These are phyloP conservation scores for Cladorrhinum sp. DNA, from an alignment of 2,329 filamentous ascomycete species.

Conservation along the genomic window DNA sequence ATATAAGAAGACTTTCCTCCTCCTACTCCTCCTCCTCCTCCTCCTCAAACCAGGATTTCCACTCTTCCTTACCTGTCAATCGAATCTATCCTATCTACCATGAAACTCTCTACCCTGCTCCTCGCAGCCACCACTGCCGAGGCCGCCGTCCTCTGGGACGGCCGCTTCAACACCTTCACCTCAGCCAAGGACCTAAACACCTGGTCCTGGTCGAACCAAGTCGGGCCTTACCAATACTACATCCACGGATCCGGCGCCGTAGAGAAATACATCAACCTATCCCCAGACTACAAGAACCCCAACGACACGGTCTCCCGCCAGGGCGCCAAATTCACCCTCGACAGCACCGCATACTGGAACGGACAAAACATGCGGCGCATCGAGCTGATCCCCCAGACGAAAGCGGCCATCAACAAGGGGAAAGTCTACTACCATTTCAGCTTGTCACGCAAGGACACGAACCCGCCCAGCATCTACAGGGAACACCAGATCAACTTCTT, in stretches of 20 bases:
- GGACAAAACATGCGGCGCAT: slow-evolving; percentile 68
- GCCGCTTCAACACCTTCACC: slow-evolving; percentile 60
- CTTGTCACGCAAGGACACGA: slow-evolving; percentile 55
- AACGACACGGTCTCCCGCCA: slow-evolving; percentile 58
- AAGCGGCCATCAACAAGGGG: slow-evolving; percentile 58
- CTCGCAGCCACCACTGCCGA: slow-evolving; percentile 18
- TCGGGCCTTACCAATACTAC: slow-evolving; percentile 72
- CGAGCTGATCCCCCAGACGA: slow-evolving; percentile 69
- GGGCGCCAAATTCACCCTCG: slow-evolving; percentile 65
- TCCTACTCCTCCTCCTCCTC: too few relatives aligned
- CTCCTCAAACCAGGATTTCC: too few relatives aligned
- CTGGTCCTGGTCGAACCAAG: slow-evolving; percentile 67
- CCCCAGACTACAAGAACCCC: slow-evolving; percentile 60
- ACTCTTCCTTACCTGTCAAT: neutral
- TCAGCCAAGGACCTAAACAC: slow-evolving; percentile 53
- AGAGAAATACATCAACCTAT: slow-evolving; percentile 59
- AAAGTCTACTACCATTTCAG: slow-evolving; percentile 70
- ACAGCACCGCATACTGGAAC: slow-evolving; percentile 64
- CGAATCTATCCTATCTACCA: slow-evolving; percentile 1
- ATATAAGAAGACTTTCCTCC: too few relatives aligned
- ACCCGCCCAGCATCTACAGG: slow-evolving; percentile 56
- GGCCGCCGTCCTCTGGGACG: slow-evolving; percentile 53
- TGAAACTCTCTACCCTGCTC: slow-evolving; percentile 19
- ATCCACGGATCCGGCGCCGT: slow-evolving; percentile 61
- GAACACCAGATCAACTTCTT: slow-evolving; percentile 65